Evolutionary conservation across 257 asterid species (phyloP).

Genomic region (Solanum pinnatisectum): DNA sequence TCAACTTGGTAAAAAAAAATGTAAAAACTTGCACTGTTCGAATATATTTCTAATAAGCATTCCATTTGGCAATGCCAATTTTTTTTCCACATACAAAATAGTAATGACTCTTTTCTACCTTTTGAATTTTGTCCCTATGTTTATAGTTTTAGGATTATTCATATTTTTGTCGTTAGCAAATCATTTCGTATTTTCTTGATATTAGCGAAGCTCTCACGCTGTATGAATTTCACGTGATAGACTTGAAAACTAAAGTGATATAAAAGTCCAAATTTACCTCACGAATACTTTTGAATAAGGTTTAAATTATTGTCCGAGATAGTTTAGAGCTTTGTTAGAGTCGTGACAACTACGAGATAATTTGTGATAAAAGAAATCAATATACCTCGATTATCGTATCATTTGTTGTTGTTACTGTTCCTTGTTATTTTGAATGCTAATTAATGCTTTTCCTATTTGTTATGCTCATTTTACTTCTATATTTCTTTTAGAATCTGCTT

Average conservation of each 20-base stretch:
- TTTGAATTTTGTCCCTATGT: neutral
- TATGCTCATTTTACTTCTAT: neutral
- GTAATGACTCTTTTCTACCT: neutral
- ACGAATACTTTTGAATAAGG: neutral
- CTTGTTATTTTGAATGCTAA: neutral
- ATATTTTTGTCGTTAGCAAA: neutral
- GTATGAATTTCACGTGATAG: neutral
- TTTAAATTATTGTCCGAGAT: neutral
- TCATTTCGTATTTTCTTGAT: neutral
- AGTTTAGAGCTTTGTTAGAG: neutral
- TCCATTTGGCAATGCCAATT: neutral
- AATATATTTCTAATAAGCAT: neutral
- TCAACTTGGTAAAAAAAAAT: neutral
- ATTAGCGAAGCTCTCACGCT: neutral
- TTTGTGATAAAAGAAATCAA: neutral
- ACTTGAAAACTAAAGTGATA: neutral
- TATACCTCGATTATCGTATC: neutral
- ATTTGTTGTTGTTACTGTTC: neutral
- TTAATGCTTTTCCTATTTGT: neutral
- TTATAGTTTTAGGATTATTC: neutral
- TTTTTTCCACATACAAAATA: neutral
- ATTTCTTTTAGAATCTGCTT: neutral
- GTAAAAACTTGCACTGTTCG: neutral
- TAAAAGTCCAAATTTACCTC: neutral
- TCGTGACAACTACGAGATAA: neutral